phyloP scores from a whole-genome alignment of 306 rosid genomes.

The Comarum palustre region DNA sequence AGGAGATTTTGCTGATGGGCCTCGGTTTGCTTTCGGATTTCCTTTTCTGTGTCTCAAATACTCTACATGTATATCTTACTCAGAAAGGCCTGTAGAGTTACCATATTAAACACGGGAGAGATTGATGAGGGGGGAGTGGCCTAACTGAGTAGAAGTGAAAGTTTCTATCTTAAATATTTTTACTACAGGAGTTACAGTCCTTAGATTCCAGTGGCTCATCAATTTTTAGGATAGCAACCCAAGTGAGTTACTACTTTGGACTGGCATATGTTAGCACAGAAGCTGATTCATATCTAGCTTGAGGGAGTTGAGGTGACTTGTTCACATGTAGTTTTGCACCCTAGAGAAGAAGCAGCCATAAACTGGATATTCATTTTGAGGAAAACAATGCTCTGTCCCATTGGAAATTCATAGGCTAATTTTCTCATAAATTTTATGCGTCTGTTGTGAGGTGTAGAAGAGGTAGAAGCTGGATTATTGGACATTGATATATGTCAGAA shows the following conservation, averaged over 20 bases:
- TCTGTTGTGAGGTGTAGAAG: neutral
- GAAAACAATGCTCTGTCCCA: neutral
- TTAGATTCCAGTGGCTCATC: neutral
- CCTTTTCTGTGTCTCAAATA: neutral
- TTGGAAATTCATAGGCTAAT: neutral
- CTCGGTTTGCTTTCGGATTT: neutral
- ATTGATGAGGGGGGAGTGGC: neutral
- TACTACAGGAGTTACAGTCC: neutral
- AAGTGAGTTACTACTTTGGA: neutral
- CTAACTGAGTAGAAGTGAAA: neutral
- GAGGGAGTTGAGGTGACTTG: neutral
- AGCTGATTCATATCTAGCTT: neutral
- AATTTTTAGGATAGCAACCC: neutral
- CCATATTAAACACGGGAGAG: neutral
- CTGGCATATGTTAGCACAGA: no score
- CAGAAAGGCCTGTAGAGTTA: neutral
- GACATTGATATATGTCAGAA: neutral
- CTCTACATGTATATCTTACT: neutral
- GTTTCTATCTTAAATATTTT: neutral
- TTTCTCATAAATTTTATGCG: neutral
- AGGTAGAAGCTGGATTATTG: constrained; percentile 3
- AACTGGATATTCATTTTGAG: neutral
- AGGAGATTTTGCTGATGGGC: neutral
- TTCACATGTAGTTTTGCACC: neutral
- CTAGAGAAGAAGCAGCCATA: neutral